Evolutionary conservation across 2,329 filamentous ascomycete genomes (phyloP), one percentile per base, ranked within the genome.

Genomic region (Cercospora berteroae): DNA sequence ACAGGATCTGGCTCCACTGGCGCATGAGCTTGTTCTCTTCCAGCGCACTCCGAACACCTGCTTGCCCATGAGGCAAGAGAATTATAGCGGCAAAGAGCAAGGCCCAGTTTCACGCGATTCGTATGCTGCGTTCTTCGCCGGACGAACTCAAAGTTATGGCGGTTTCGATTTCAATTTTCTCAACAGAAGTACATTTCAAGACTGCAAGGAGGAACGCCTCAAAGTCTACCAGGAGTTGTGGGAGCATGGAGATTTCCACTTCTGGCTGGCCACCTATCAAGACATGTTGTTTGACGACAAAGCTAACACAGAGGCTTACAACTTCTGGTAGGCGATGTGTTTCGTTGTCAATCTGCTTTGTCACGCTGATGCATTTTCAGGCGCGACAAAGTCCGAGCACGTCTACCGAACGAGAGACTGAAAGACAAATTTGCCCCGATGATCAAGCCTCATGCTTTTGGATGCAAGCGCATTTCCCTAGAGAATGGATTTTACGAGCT

Each of bases 1-100:
- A 2, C 75, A 75, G 33, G 74, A 75, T 33, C 70, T 70, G 23
- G 70, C 70, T 16, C 72, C 74, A 29, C 67, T 71, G 23, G 56
- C 33, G 8, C 5, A 13, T 13, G 74, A 69, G 8, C 74, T 90
- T 1, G 82, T 79, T 1, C 85, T 90, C 25, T 90, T 90, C 76
- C 87, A 90, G 72, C 83, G 89, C 16, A 90, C 88, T 0, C 88
- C 89, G 0, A 90, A 90, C 67, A 80, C 89, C 5, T 63, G 63
- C 12, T 36, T 67, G 6, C 68, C 65, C 85, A 86, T 0, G 73
- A 90, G 1, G 87, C 87, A 0, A 58, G 31, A 33, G 31, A 4
- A 52, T 13, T 52, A 52, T 31, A 31, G 8, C 48, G 23, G 5
- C 23, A 25, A 12, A 25, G 10, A 52, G 3, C 29, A 31, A 2